Percentiles rank a stretch among this genome's conserved stretches.
phyloP scores from a whole-genome alignment of 1,139 yeast genomes.

The Sugiyamaella paludigena region DNA sequence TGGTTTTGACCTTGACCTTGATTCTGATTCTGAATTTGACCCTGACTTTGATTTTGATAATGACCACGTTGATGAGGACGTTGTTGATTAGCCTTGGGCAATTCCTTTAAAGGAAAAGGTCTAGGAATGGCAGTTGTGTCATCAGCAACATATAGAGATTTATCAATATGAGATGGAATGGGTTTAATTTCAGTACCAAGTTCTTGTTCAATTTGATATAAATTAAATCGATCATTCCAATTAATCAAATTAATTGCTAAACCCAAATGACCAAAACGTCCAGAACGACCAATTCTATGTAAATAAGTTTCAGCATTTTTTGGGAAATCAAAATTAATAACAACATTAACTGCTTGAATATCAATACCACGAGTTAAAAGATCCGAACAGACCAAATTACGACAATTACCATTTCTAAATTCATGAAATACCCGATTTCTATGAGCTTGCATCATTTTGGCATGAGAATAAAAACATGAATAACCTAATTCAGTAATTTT shows the following conservation, averaged over 20 bases:
- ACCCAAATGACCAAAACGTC: conserved; percentile 98
- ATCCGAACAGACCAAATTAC: conserved; percentile 96
- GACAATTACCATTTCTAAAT: conserved; percentile 96
- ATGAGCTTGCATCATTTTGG: conserved; percentile 95
- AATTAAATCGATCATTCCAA: conserved; percentile 93
- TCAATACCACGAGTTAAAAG: conserved; percentile 97
- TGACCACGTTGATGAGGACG: conserved; percentile 29
- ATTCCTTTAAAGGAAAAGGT: conserved; percentile 75
- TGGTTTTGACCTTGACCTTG: conserved; percentile 2
- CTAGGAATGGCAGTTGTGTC: conserved; percentile 74
- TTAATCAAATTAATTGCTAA: conserved; percentile 93
- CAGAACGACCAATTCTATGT: conserved; percentile 99
- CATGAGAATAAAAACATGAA: conserved; percentile 96
- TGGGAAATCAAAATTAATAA: conserved; percentile 96
- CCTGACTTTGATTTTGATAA: neutral
- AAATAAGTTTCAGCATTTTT: conserved; percentile 96
- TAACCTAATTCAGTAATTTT: conserved; percentile 95
- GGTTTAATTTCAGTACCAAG: conserved; percentile 97
- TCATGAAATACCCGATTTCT: conserved; percentile 98
- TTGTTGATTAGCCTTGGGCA: conserved; percentile 44
- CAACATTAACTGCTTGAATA: conserved; percentile 98
- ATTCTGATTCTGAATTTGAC: too few species aligned
- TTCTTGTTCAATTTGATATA: conserved; percentile 95
- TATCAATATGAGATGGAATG: conserved; percentile 88
- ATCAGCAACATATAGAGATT: conserved; percentile 83